These are phyloP conservation scores for Austroboletus niveus DNA, from an alignment of 1,284 basidiomycete genomes.

Conservation along the genomic window DNA sequence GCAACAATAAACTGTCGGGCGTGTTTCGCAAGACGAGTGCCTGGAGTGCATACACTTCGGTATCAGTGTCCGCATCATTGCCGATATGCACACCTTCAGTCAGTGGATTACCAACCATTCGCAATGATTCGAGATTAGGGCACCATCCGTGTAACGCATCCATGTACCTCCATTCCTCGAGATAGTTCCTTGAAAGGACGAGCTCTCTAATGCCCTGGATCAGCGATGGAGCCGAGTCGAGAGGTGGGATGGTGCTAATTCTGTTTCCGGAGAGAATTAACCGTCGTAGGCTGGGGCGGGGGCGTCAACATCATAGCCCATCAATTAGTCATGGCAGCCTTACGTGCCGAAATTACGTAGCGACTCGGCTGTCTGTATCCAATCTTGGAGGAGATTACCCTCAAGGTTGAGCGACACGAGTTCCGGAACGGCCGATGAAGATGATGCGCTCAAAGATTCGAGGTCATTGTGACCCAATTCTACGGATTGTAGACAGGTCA, in stretches of 20 bases:
- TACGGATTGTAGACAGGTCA: conserved; percentile 62
- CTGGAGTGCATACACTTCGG: conserved; percentile 28
- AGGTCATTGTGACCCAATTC: conserved; percentile 81
- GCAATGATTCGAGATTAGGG: conserved; percentile 58
- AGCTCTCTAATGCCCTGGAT: conserved; percentile 51
- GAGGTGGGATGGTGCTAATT: conserved; percentile 50
- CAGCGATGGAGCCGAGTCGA: conserved; percentile 22
- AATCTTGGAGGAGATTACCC: conserved; percentile 63
- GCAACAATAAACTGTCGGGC: conserved; percentile 71
- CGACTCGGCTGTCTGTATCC: conserved; percentile 52
- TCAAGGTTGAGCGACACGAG: conserved; percentile 73
- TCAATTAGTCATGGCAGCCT: conserved; percentile 19
- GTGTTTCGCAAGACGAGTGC: conserved; percentile 40
- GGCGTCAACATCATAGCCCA: neutral
- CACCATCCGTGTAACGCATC: conserved; percentile 70
- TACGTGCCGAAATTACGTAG: conserved; percentile 53
- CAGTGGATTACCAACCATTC: conserved; percentile 62
- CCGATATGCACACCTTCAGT: conserved; percentile 42
- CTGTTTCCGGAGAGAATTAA: conserved; percentile 71
- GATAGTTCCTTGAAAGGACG: conserved; percentile 60
- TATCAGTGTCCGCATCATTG: neutral
- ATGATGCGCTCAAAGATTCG: conserved; percentile 32
- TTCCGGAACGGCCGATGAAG: conserved; percentile 24
- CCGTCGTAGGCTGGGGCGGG: conserved; percentile 36
- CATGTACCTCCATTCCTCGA: conserved; percentile 66